Evolutionary conservation across 1,139 yeast genomes (phyloP), one percentile per base, ranked within the genome.

Genomic region (Candida freyschussii): DNA sequence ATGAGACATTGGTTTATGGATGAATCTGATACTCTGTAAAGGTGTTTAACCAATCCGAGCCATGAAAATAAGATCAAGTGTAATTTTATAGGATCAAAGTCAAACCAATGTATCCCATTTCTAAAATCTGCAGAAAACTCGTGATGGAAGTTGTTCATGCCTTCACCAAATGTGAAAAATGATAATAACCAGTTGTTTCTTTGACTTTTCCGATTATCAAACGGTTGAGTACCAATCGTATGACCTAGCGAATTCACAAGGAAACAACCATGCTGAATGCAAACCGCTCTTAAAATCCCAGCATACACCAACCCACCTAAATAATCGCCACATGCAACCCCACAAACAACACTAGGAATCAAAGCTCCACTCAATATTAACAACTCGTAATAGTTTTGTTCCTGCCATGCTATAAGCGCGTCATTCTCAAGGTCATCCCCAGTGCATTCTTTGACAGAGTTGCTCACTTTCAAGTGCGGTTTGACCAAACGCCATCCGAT

Each of bases 91-190:
- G 87, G 86, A 51, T 80, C 87, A 49, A 70, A 74, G 2, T 74
- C 69, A 45, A 68, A 67, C 55, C 63, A 54, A 17, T 72, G 64
- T 18, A 67, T 58, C 8, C 75, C 72, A 37, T 75, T 65, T 32
- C 79, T 60, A 51, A 73, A 79, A 52, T 80, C 87, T 41, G 74
- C 76, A 2, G 86, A 83, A 45, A 80, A 80, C 49, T 78, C 86
- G 50, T 80, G 86, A 52, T 80, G 89, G 50, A 74, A 80, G 50
- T 78, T 79, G 44, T 78, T 83, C 46, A 68, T 60, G 5, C 74
- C 72, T 53, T 80, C 86, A 2, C 89, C 89, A 51, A 74, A 75
- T 0, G 85, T 74, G 8, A 79, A 47, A 4, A 77, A 40, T 2
- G 78, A 62, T 2, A 76, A 53, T 6, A 78, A 34, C 40, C 59